Evolutionary conservation across 768 basidiomycete genomes (phyloP), one percentile per base, ranked within the genome.

Genomic region (Tephrocybe sp.): DNA sequence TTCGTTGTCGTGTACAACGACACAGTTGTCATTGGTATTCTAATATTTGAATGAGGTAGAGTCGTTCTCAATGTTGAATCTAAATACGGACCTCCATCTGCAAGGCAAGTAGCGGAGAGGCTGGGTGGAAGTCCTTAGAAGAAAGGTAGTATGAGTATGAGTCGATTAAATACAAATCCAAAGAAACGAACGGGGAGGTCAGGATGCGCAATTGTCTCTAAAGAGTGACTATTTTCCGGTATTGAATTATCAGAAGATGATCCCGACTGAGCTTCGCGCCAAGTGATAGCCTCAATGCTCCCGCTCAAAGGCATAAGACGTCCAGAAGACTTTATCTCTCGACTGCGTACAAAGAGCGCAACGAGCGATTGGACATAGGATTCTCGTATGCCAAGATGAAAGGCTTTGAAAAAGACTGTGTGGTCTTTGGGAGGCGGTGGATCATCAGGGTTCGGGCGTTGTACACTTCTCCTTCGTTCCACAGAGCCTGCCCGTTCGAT

Each of bases 401-500:
- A 50, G 9, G 51, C 57, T 39, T 47, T 52, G 36, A 58, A 47
- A 19, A 58, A 58, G 4, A 58, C 51, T 1, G 54, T 55, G 18
- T 58, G 54, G 27, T 55, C 47, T 15, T 55, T 44, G 9, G 44
- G 46, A 28, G 45, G 27, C 9, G 31, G 19, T 2, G 19, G 22
- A 7, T n/a, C 48, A 21, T 40, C 30, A 11, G 34, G 32, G 16
- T 28, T 2, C 15, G 41, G 16, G n/a, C 41, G 47, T n/a, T 24
- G 3, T 27, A 8, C 12, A 16, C 48, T 49, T 36, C 47, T 35
- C n/a, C 53, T 37, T 19, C 34, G 27, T 15, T 49, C 43, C 1
- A 49, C 12, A 2, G 28, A 37, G 4, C 52, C 52, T 3, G 16
- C 35, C 9, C 32, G 27, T 26, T 40, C 42, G n/a, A 38, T 21